Evolutionary conservation across 2,329 filamentous ascomycete species (phyloP).

Genomic region (Cercospora sp.): DNA sequence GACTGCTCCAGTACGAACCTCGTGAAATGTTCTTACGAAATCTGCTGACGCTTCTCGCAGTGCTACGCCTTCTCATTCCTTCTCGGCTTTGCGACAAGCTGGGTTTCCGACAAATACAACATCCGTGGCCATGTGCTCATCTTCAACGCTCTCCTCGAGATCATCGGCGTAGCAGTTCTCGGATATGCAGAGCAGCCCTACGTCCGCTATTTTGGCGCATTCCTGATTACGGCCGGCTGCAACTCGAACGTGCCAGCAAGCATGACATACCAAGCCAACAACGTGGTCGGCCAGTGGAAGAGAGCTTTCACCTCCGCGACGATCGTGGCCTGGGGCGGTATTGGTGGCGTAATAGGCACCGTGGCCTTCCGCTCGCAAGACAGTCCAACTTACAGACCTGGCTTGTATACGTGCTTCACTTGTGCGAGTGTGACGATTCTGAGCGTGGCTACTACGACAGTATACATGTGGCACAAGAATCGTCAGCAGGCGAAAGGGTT

Average conservation of each 20-base stretch:
- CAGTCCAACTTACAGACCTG: slow-evolving; percentile 13
- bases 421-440: slow-evolving; percentile 11
- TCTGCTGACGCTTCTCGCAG: background rate
- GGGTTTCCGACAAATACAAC: slow-evolving; percentile 13
- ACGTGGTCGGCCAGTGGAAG: slow-evolving; percentile 87
- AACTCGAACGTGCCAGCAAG: slow-evolving; percentile 74
- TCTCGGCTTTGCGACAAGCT: slow-evolving; percentile 6
- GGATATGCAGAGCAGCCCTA: slow-evolving; percentile 59
- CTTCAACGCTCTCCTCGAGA: slow-evolving; percentile 61
- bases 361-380: slow-evolving; percentile 62
- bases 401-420: slow-evolving; percentile 12
- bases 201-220: slow-evolving; percentile 71
- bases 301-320: slow-evolving; percentile 52
- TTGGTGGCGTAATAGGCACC: slow-evolving; percentile 73
- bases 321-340: slow-evolving; percentile 68
- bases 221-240: slow-evolving; percentile 69
- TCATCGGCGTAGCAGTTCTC: slow-evolving; percentile 72
- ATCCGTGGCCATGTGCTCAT: slow-evolving; percentile 51
- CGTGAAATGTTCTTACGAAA: background rate
- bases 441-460: slow-evolving; percentile 12
- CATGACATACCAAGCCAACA: slow-evolving; percentile 82
- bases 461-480: slow-evolving; percentile 15
- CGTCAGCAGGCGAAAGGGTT: slow-evolving; percentile 13
- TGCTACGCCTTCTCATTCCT: slow-evolving; percentile 17
- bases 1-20: slow-evolving; percentile 54